Base-by-base conservation (phyloP, 352 stramenopile genomes). In the Globisporangium alternatum region DNA sequence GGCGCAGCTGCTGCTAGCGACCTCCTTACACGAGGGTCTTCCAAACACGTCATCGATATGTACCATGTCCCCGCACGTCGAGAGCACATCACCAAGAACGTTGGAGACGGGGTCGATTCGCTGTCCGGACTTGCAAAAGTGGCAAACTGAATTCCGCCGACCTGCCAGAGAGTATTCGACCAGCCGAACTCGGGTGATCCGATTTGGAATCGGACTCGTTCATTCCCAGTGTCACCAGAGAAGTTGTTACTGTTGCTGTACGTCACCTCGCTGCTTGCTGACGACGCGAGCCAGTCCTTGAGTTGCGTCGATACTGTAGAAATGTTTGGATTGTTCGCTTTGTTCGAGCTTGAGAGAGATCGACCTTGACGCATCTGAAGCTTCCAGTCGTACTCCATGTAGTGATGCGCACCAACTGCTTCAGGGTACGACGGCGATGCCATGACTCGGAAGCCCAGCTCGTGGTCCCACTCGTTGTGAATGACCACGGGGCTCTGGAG, bases 131-230 rank as follows among this genome's bases (percentile, higher is more conserved):
- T 65, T 28, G 60, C 9, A 66, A 90, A 87, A 5, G 79, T 83
- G 15, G 83, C 85, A 61, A 95, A 95, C 68, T 95, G 87, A 66
- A 95, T 91, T 0, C 87, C 87, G 35, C 75, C 73, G 45, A 91
- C 83, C 67, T 93, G 78, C 87, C 87, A 95, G 44, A 95, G 60
- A 22, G 71, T 59, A 65, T 91, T 92, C 9, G 87, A 93, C 87
- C 87, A 95, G 2, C 84, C 84, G 10, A 80, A 85, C 25, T 63
- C 52, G 0, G 78, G 77, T 5, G 74, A 71, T 25, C 86, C 83
- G 28, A 95, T 75, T 68, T 91, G 83, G 63, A 93, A 93, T 47
- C 85, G 77, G 25, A 75, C 72, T 9, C 57, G 67, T 10, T 79
- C 71, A 10, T 62, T 62, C 8, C 37, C 53, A 31, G 58, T 43